Percentiles rank a stretch among this genome's conserved stretches.
Conservation (phyloP, 2,329 filamentous ascomycete genomes). For the Beauveria asiatica region DNA sequence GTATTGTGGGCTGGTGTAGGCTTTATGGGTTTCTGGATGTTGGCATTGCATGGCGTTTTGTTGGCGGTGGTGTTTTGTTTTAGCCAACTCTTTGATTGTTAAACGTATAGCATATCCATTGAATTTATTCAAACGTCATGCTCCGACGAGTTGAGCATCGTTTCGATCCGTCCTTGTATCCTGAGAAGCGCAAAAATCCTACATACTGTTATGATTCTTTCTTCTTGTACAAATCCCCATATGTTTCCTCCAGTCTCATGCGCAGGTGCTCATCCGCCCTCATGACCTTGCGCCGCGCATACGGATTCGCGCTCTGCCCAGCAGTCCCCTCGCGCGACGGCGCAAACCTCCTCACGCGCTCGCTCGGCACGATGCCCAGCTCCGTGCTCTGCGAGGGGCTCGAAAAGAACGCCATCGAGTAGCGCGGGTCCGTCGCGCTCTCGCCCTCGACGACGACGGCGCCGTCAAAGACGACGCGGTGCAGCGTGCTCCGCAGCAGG, state of each 20-base stretch:
- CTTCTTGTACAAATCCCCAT: slow-evolving; percentile 45
- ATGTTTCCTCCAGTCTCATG: slow-evolving; percentile 52
- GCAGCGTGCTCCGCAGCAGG: slow-evolving; percentile 77
- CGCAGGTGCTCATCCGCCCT: slow-evolving; percentile 57
- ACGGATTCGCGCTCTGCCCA: slow-evolving; percentile 32
- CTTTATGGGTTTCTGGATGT: background rate
- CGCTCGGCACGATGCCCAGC: slow-evolving; percentile 52
- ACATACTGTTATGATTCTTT: slow-evolving; percentile 16
- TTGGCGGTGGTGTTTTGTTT: background rate
- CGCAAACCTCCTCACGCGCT: slow-evolving; percentile 38
- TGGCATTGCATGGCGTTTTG: background rate
- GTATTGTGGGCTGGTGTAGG: slow-evolving; percentile 34
- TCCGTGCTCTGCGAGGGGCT: slow-evolving; percentile 48
- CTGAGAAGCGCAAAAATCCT: no score
- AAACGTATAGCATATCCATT: no score
- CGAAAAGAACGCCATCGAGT: slow-evolving; percentile 62
- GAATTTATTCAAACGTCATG: no score
- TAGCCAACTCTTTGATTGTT: no score
- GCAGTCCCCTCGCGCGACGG: slow-evolving; percentile 19
- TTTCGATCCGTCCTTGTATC: no score
- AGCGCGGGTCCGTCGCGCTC: slow-evolving; percentile 42
- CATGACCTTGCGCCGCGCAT: slow-evolving; percentile 45
- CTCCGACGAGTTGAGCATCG: no score
- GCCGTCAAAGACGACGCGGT: slow-evolving; percentile 68
- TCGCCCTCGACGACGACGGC: slow-evolving; percentile 31